Conservation (phyloP, 2,329 filamentous ascomycete species). For the Aureobasidium lini region DNA sequence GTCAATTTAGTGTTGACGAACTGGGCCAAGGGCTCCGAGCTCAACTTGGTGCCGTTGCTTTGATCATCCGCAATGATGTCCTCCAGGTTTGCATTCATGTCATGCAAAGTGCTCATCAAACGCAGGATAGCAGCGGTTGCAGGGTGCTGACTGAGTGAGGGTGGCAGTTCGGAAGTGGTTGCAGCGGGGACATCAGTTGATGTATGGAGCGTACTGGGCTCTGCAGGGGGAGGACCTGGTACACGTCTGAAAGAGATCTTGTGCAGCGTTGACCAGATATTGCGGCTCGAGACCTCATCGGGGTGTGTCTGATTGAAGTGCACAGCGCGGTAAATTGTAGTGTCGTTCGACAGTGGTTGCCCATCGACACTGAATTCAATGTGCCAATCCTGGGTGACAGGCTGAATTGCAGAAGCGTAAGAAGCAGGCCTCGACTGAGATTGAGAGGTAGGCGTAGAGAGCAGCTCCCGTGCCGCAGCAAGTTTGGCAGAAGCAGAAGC, state of each 20-base stretch:
- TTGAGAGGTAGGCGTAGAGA: slow-evolving; percentile 40
- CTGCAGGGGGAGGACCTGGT: slow-evolving; percentile 69
- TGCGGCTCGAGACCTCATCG: slow-evolving; percentile 63
- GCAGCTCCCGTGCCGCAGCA: slow-evolving; percentile 27
- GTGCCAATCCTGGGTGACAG: slow-evolving; percentile 87
- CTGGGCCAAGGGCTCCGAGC: slow-evolving; percentile 76
- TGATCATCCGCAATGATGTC: slow-evolving; percentile 70
- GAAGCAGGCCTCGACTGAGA: slow-evolving; percentile 55
- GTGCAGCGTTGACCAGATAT: slow-evolving; percentile 84
- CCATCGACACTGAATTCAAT: slow-evolving; percentile 88
- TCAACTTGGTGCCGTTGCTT: slow-evolving; percentile 56
- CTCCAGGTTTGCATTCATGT: slow-evolving; percentile 86
- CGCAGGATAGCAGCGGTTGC: slow-evolving; percentile 81
- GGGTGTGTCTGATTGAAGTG: slow-evolving; percentile 58
- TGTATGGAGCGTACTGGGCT: slow-evolving; percentile 56
- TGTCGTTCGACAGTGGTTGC: slow-evolving; percentile 79
- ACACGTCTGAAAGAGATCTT: slow-evolving; percentile 88
- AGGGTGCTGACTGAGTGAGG: slow-evolving; percentile 74
- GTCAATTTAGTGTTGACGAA: slow-evolving; percentile 99
- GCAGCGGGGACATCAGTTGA: slow-evolving; percentile 45
- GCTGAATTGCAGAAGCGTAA: slow-evolving; percentile 76
- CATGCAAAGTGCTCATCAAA: slow-evolving; percentile 81
- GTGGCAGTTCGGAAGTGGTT: slow-evolving; percentile 58
- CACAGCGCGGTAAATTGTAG: slow-evolving; percentile 90
- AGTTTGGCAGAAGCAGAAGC: slow-evolving; percentile 26